Base-by-base conservation (phyloP, 257 asterid genomes). In the Solanum infundibuliforme region DNA sequence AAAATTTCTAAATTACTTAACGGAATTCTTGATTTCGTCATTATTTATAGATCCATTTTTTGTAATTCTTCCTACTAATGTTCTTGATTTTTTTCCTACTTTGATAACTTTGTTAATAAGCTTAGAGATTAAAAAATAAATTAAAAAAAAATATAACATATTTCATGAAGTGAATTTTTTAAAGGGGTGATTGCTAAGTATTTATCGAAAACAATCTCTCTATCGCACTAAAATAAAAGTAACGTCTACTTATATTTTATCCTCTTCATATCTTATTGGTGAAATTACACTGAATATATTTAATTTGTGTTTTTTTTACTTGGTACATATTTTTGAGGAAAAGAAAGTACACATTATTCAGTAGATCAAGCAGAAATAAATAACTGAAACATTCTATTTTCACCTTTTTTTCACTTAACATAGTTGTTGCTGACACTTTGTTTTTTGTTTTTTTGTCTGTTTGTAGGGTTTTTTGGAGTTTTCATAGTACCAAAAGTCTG, bases 391-490 rank as follows among this genome's bases (percentile, higher is more conserved):
- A 81, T 81, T 81, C 29, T 29, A 4, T 16, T 81, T 81, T 81
- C 1, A 81, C 29, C 18, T 27, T 43, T 55, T 79, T 81, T 81
- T 46, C 18, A 81, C 85, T 29, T 1, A 29, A 7, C 3, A 29
- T 29, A 82, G 4, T 12, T 48, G 5, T 18, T 82, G 41, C 85
- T 82, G 85, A 48, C 69, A 81, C 11, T 27, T 6, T 5, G 1
- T 8, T 46, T 41, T 39, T 32, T 73, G 13, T 71, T 3, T 20
- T 74, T 79, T 46, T 29, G 20, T n/a, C 29, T 82, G 11, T 82
- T 82, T 87, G 75, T 93, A 97, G 99, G 98, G 23, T 97, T 97
- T 87, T 89, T 97, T 81, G 98, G 95, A 90, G 96, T 97, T 29
- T 97, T 97, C 84, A 95, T 92, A 0, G 87, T 93, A 87, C 99